Percentiles rank a stretch among this genome's conserved stretches.
These are phyloP conservation scores for Blumeria hordei DNA, from an alignment of 2,329 filamentous ascomycete species.

Conservation along the genomic window DNA sequence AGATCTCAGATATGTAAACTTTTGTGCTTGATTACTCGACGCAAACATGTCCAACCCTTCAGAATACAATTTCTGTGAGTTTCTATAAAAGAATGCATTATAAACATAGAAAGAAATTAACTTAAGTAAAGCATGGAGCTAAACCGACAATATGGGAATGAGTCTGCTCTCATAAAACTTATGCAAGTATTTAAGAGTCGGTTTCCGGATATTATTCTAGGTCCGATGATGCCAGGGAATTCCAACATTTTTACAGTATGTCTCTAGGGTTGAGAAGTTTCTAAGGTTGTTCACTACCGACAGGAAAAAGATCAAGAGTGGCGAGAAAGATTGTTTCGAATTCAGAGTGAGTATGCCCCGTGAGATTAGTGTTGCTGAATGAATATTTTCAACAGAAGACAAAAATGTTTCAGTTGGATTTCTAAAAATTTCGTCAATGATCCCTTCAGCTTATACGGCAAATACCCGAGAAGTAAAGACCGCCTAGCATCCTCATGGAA, in stretches of 20 bases:
- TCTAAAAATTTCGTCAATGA: too few relatives aligned
- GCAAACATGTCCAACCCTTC: conserved; percentile 64
- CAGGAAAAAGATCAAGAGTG: conserved; percentile 52
- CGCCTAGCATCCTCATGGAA: too few relatives aligned
- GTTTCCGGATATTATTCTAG: conserved; percentile 70
- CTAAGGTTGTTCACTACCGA: conserved; percentile 5
- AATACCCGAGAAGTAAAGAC: too few relatives aligned
- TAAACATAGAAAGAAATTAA: neutral
- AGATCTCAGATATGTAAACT: conserved; percentile 40
- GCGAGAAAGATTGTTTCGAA: conserved; percentile 39
- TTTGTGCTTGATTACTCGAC: conserved; percentile 52
- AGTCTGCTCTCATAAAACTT: conserved; percentile 49
- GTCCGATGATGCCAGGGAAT: conserved; percentile 35
- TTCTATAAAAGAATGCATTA: neutral
- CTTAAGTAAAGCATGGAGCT: conserved; percentile 25
- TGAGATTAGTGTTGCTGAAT: too few relatives aligned
- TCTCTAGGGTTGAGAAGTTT: neutral
- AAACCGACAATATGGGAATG: conserved; percentile 39
- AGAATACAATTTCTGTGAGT: conserved; percentile 52
- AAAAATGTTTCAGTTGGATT: too few relatives aligned
- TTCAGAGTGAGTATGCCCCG: conserved; percentile 22
- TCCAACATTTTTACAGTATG: conserved; percentile 35
- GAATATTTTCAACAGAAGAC: too few relatives aligned
- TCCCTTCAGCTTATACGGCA: too few relatives aligned
- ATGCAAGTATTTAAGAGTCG: conserved; percentile 75